Percentiles rank a stretch among this genome's conserved stretches.
phyloP scores from a whole-genome alignment of 2,329 filamentous ascomycete species.

The Colletotrichum sp. region DNA sequence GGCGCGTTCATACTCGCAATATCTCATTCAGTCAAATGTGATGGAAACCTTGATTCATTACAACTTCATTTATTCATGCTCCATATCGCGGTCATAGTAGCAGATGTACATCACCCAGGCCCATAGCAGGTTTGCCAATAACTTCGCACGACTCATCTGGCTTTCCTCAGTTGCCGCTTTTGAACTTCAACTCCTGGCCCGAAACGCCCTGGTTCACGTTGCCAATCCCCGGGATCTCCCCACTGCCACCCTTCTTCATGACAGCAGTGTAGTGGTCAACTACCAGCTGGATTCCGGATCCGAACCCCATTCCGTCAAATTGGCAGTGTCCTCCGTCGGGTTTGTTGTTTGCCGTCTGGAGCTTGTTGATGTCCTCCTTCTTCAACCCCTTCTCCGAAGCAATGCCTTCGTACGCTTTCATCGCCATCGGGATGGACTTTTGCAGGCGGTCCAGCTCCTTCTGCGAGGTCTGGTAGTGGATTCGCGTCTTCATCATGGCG shows the following conservation, averaged over 20 bases:
- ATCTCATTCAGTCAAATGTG: too few species aligned
- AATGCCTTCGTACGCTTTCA: constrained; percentile 55
- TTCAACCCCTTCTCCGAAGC: constrained; percentile 47
- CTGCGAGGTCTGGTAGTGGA: constrained; percentile 63
- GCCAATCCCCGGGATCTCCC: constrained; percentile 52
- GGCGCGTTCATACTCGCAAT: too few species aligned
- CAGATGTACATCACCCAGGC: not conserved
- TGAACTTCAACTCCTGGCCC: constrained; percentile 49
- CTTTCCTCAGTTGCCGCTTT: not conserved
- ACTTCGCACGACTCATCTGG: not conserved
- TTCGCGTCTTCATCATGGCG: constrained; percentile 48
- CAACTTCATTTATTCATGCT: too few species aligned
- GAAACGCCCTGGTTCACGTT: constrained; percentile 53
- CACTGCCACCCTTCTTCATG: constrained; percentile 57
- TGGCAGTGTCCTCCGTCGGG: constrained; percentile 62
- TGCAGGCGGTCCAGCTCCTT: constrained; percentile 56
- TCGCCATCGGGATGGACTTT: constrained; percentile 51
- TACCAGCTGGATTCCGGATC: constrained; percentile 60
- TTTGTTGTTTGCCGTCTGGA: constrained; percentile 63
- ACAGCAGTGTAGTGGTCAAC: constrained; percentile 55
- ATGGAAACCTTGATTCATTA: too few species aligned
- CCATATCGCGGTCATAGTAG: not conserved
- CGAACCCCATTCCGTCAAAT: constrained; percentile 59
- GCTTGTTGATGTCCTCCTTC: constrained; percentile 46
- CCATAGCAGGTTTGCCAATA: not conserved